Percentiles rank a stretch among this genome's conserved stretches.
Conservation (phyloP, 2,329 filamentous ascomycete species). For the Colletotrichum sp. region DNA sequence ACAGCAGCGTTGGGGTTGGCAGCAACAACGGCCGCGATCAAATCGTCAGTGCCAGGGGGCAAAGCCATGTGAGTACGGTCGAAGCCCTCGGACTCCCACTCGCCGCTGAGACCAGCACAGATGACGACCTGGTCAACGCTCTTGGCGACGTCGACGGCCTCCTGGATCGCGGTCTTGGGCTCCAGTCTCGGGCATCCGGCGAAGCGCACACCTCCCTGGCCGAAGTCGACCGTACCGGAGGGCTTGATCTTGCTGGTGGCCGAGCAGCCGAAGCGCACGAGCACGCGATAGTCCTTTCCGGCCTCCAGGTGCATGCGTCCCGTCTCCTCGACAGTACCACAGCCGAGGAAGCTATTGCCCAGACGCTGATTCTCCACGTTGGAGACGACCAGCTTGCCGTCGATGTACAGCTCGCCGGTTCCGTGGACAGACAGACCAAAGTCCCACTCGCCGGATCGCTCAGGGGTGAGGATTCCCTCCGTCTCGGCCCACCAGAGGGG, state of each 20-base stretch:
- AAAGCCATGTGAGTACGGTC: conserved; percentile 74
- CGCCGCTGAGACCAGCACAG: conserved; percentile 59
- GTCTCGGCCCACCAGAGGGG: conserved; percentile 27
- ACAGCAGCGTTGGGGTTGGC: conserved; percentile 64
- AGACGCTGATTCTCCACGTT: conserved; percentile 34
- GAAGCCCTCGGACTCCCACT: conserved; percentile 54
- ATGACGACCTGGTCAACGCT: conserved; percentile 63
- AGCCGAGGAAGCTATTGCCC: conserved; percentile 42
- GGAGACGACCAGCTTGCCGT: conserved; percentile 35
- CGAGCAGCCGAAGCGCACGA: conserved; percentile 31
- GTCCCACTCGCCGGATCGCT: conserved; percentile 28
- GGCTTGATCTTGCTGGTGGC: conserved; percentile 30
- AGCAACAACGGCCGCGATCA: conserved; percentile 60
- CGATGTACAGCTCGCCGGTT: conserved; percentile 36
- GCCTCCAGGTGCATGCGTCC: conserved; percentile 27
- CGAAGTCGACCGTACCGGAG: conserved; percentile 31
- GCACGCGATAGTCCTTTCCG: conserved; percentile 33
- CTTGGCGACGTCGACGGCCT: conserved; percentile 45
- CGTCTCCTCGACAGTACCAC: conserved; percentile 36
- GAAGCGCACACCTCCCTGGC: conserved; percentile 30
- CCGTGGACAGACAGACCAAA: conserved; percentile 40
- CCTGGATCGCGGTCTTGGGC: conserved; percentile 20
- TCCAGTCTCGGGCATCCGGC: conserved; percentile 27
- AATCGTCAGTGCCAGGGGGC: conserved; percentile 61
- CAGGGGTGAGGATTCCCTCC: conserved; percentile 26